Percentiles rank a stretch among this genome's conserved stretches.
Conservation (phyloP, 371 early-diverging fungal genomes). For the Mucor mucedo region DNA sequence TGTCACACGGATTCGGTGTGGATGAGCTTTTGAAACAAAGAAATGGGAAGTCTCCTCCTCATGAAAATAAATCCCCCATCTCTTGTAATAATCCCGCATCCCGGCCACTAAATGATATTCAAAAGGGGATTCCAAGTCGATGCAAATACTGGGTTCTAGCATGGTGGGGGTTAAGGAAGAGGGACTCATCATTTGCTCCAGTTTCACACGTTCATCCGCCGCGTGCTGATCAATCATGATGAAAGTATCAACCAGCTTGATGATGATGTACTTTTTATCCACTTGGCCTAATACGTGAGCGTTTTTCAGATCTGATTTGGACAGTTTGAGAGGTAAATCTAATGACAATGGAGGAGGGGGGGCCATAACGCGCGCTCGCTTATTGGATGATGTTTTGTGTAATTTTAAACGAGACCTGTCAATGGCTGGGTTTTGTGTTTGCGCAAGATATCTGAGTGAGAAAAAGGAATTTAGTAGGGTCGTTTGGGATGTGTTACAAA, state of each 20-base stretch:
- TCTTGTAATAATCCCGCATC: slow-evolving; percentile 33
- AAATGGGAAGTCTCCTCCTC: slow-evolving; percentile 28
- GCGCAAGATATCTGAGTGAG: slow-evolving; percentile 2
- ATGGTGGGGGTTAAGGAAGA: slow-evolving; percentile 37
- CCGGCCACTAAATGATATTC: slow-evolving; percentile 41
- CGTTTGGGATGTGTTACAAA: not conserved
- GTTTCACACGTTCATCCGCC: slow-evolving; percentile 78
- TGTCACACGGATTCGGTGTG: slow-evolving; percentile 9
- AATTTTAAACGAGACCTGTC: slow-evolving; percentile 23
- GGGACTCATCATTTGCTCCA: slow-evolving; percentile 52
- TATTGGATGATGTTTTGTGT: not conserved
- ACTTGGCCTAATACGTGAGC: slow-evolving; percentile 65
- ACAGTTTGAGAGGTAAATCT: slow-evolving; percentile 32
- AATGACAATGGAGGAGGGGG: too few relatives aligned
- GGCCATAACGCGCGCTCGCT: not conserved
- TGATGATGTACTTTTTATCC: slow-evolving; percentile 71
- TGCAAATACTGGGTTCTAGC: slow-evolving; percentile 55
- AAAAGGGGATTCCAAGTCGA: slow-evolving; percentile 40
- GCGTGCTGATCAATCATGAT: slow-evolving; percentile 87
- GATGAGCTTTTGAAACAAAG: not conserved
- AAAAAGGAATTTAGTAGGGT: too few relatives aligned
- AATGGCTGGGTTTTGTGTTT: slow-evolving; percentile 17
- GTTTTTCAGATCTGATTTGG: slow-evolving; percentile 36
- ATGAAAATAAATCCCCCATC: slow-evolving; percentile 67
- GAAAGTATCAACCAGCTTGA: slow-evolving; percentile 37